Evolutionary conservation across 345 rosid species (phyloP).

Genomic region (Corchorus capsularis): DNA sequence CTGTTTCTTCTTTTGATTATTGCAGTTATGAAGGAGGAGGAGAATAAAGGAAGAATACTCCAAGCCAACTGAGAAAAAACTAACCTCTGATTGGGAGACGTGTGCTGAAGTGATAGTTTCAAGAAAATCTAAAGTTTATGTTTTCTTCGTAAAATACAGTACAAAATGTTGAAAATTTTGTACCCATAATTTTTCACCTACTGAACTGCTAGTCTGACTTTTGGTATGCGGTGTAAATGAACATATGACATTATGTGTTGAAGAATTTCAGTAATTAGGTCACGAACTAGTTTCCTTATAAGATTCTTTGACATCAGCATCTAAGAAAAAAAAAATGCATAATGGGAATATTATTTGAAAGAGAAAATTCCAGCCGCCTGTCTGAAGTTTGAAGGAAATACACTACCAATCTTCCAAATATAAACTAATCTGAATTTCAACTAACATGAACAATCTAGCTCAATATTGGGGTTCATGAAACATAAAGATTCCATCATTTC

Average conservation of each 20-base stretch:
- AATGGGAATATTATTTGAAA: neutral
- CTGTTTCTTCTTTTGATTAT: neutral
- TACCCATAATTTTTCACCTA: neutral
- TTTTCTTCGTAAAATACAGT: neutral
- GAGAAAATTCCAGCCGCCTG: neutral
- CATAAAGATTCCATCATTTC: no score
- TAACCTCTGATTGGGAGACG: no score
- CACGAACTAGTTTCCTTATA: neutral
- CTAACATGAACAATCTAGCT: neutral
- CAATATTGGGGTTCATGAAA: neutral
- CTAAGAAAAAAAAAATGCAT: neutral
- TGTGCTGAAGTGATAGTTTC: no score
- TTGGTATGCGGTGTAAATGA: neutral
- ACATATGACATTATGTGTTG: neutral
- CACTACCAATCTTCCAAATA: no score
- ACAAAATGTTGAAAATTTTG: neutral
- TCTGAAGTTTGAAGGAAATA: neutral
- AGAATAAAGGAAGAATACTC: slow-evolving; percentile 56
- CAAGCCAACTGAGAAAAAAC: slow-evolving; percentile 51
- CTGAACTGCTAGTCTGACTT: neutral
- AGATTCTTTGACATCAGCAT: neutral
- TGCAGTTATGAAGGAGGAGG: slow-evolving; percentile 63
- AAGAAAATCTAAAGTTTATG: neutral
- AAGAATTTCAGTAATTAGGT: neutral
- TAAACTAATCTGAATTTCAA: neutral